phyloP scores from a whole-genome alignment of 1,139 yeast genomes.

The Lodderomyces parapsilosis region DNA sequence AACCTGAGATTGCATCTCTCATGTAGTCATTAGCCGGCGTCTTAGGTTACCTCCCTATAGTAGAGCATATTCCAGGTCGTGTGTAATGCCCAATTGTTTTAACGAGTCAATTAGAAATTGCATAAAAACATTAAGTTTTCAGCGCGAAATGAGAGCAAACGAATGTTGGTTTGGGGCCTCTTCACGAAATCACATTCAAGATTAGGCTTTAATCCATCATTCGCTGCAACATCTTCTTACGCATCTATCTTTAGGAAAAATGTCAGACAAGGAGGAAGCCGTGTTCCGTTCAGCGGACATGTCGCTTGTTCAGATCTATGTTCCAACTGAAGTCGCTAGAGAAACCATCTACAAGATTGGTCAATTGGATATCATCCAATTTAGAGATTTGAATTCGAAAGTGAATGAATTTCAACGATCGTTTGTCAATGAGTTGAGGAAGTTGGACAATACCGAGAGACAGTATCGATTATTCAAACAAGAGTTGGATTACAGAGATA shows the following conservation, averaged over 20 bases:
- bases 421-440: constrained; percentile 67
- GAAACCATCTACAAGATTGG: constrained; percentile 67
- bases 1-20: neutral
- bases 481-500: constrained; percentile 48
- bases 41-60: too few species aligned
- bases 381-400: constrained; percentile 66
- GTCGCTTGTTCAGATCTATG: constrained; percentile 72
- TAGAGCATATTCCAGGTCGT: constrained; percentile 1
- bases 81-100: constrained; percentile 3
- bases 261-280: constrained; percentile 54
- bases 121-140: too few species aligned
- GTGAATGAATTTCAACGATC: constrained; percentile 72
- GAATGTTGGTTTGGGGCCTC: neutral
- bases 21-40: too few species aligned
- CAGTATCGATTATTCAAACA: constrained; percentile 53
- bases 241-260: neutral
- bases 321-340: constrained; percentile 69
- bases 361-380: constrained; percentile 61
- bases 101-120: constrained; percentile 5
- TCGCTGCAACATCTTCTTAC: neutral
- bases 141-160: neutral
- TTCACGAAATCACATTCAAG: neutral
- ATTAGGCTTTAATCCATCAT: neutral
- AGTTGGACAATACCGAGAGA: constrained; percentile 66
- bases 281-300: constrained; percentile 82